Evolutionary conservation across 2,329 filamentous ascomycete species (phyloP).

Genomic region (Rhytidhysteron rufulum): DNA sequence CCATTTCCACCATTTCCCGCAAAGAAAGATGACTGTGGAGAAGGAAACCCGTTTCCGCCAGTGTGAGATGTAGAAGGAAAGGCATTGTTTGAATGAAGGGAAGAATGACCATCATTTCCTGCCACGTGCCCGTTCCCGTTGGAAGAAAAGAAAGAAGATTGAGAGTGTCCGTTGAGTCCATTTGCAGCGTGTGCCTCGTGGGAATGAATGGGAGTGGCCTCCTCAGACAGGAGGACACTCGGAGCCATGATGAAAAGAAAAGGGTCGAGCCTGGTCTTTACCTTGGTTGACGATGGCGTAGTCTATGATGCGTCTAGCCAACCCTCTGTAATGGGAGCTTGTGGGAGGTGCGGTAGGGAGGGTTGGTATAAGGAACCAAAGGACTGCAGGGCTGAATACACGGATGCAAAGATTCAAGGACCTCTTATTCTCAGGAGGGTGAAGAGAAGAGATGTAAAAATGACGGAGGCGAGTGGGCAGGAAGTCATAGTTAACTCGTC

Average conservation of each 20-base stretch:
- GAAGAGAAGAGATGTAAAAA: neutral
- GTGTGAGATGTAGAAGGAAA: neutral
- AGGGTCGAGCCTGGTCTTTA: neutral
- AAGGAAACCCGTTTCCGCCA: neutral
- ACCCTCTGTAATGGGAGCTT: too few species aligned
- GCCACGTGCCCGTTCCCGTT: neutral
- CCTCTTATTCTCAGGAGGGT: neutral
- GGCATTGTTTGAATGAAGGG: neutral
- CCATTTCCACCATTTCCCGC: neutral
- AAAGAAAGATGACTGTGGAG: neutral
- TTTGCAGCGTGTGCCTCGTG: neutral
- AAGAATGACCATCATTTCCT: neutral
- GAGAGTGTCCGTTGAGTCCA: neutral
- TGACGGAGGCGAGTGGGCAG: neutral
- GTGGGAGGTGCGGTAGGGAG: neutral
- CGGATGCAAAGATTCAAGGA: neutral
- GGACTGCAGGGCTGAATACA: neutral
- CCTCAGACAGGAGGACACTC: slow-evolving; percentile 3
- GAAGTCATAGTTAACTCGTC: neutral
- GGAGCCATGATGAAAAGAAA: slow-evolving; percentile 2
- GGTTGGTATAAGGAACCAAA: neutral
- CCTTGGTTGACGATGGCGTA: neutral
- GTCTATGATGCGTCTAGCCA: neutral
- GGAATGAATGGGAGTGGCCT: neutral
- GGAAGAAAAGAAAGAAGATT: neutral